Conservation (phyloP, 2,329 filamentous ascomycete genomes). For the Botrytis hyacinthi region DNA sequence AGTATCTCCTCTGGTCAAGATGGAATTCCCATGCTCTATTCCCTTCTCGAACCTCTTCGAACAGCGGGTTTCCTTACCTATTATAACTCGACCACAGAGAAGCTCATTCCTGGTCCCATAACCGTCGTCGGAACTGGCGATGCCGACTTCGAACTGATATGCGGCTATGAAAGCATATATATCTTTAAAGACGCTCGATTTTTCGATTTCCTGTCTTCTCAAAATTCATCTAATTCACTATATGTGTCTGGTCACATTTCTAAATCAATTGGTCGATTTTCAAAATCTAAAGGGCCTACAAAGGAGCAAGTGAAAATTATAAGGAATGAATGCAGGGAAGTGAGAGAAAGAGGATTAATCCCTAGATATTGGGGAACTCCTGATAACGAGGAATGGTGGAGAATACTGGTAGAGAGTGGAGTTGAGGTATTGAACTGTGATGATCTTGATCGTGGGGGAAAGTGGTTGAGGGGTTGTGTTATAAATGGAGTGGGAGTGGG, state of each 20-base stretch:
- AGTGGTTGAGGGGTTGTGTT: constrained; percentile 4
- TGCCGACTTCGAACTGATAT: constrained; percentile 41
- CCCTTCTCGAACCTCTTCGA: constrained; percentile 44
- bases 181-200: constrained; percentile 51
- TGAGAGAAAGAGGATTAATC: constrained; percentile 41
- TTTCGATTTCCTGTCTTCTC: constrained; percentile 17
- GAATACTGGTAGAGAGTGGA: constrained; percentile 38
- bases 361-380: constrained; percentile 47
- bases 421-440: constrained; percentile 47
- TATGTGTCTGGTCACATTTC: constrained; percentile 30
- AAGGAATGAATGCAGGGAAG: constrained; percentile 34
- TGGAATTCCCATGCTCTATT: constrained; percentile 40
- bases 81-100: constrained; percentile 40
- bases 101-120: constrained; percentile 41
- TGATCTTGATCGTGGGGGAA: constrained; percentile 26
- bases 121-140: constrained; percentile 52
- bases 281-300: background rate
- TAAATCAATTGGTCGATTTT: constrained; percentile 26
- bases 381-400: constrained; percentile 43
- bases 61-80: constrained; percentile 41
- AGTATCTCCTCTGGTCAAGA: constrained; percentile 35
- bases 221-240: constrained; percentile 30
- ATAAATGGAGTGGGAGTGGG: constrained; percentile 3
- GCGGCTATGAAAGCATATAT: constrained; percentile 42
- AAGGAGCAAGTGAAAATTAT: constrained; percentile 31